These are phyloP conservation scores for Pyrenophora tritici-repentis DNA, from an alignment of 2,329 filamentous ascomycete species.

Conservation along the genomic window DNA sequence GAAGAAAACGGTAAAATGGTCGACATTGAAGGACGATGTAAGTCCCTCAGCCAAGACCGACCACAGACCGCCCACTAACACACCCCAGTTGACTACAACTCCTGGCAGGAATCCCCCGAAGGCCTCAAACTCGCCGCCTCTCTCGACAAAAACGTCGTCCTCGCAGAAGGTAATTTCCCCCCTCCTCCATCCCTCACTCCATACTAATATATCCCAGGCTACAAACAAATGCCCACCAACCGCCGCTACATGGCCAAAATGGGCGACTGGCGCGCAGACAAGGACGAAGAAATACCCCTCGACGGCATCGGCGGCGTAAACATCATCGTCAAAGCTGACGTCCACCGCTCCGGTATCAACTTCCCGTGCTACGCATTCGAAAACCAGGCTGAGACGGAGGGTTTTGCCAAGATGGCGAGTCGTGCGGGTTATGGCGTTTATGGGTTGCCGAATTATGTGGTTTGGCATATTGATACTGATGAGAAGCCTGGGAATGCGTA, in stretches of 20 bases:
- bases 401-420: slow-evolving; percentile 98
- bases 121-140: slow-evolving; percentile 73
- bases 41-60: slow-evolving; percentile 40
- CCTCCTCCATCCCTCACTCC: not conserved
- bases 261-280: slow-evolving; percentile 91
- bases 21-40: slow-evolving; percentile 95
- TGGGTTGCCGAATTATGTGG: slow-evolving; percentile 94
- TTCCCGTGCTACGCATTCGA: slow-evolving; percentile 97
- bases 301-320: slow-evolving; percentile 97
- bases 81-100: slow-evolving; percentile 89
- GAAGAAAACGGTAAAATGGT: slow-evolving; percentile 62
- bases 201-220: slow-evolving; percentile 62
- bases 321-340: slow-evolving; percentile 96
- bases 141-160: slow-evolving; percentile 77
- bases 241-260: slow-evolving; percentile 87
- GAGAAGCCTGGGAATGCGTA: slow-evolving; percentile 83
- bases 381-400: slow-evolving; percentile 98
- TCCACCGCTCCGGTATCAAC: slow-evolving; percentile 96
- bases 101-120: slow-evolving; percentile 93
- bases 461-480: slow-evolving; percentile 97
- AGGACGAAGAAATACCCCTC: slow-evolving; percentile 87
- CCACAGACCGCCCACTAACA: slow-evolving; percentile 1
- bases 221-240: slow-evolving; percentile 90
- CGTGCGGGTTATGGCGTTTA: slow-evolving; percentile 90
- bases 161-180: slow-evolving; percentile 84